A percentile compares a stretch with the other conserved stretches of the same genome.
phyloP scores from a whole-genome alignment of 1,284 basidiomycete species.

The Ceratobasidium sp. region DNA sequence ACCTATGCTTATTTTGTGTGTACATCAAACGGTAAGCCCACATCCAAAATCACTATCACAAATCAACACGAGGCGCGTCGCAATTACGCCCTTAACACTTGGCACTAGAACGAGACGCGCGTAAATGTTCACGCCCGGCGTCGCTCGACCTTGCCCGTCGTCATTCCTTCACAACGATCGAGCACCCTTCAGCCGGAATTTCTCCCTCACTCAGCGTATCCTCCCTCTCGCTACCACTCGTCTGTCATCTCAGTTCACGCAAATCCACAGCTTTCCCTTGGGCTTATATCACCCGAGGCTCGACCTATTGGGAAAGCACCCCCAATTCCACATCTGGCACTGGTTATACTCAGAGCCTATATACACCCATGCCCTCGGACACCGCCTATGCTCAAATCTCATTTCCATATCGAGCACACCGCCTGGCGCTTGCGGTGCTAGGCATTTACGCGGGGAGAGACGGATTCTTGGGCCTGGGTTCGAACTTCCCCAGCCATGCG shows the following conservation, averaged over 20 bases:
- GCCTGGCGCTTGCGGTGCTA: not conserved
- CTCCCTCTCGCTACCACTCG: not conserved
- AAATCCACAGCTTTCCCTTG: not conserved
- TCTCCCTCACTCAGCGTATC: not conserved
- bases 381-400: not conserved
- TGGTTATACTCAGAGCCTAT: not conserved
- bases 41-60: conserved; percentile 1
- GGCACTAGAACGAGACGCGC: not conserved
- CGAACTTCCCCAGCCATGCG: not conserved
- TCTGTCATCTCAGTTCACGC: not conserved
- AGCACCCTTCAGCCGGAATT: not conserved
- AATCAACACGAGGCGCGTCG: not conserved
- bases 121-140: not conserved
- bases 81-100: not conserved
- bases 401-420: not conserved
- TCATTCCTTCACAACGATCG: not conserved
- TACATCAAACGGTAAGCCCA: not conserved
- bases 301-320: not conserved
- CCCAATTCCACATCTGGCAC: not conserved
- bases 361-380: not conserved
- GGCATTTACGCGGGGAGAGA: not conserved
- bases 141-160: not conserved
- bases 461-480: not conserved
- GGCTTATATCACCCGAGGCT: not conserved
- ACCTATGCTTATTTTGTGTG: not conserved